These are phyloP conservation scores for Cercospora janseana DNA, from an alignment of 2,329 filamentous ascomycete genomes.

Conservation along the genomic window DNA sequence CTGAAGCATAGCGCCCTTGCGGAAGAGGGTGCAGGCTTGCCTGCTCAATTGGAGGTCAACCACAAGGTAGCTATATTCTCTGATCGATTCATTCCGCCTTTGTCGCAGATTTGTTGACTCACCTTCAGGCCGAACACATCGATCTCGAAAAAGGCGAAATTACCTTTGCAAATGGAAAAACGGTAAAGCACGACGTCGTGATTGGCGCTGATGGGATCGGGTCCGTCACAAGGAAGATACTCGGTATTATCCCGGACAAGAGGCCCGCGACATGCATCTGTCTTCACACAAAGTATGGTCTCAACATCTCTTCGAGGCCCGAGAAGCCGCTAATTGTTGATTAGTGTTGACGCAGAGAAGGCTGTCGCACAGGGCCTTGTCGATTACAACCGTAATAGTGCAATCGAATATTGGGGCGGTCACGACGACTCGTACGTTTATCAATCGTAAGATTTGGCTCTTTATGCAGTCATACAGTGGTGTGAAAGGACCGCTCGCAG, in stretches of 20 bases:
- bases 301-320: too few species aligned
- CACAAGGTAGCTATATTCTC: not conserved
- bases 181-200: not conserved
- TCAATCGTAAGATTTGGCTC: too few species aligned
- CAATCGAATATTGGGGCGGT: constrained; percentile 13
- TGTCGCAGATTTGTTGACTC: not conserved
- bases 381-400: not conserved
- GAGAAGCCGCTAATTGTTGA: too few species aligned
- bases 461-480: too few species aligned
- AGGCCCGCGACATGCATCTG: not conserved
- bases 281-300: not conserved
- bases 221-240: not conserved
- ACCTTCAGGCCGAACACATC: not conserved
- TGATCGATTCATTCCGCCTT: too few species aligned
- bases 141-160: not conserved
- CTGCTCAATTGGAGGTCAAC: not conserved
- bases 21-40: not conserved
- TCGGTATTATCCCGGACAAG: not conserved
- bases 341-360: not conserved
- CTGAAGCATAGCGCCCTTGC: constrained; percentile 2
- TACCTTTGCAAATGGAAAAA: not conserved
- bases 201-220: constrained; percentile 4
- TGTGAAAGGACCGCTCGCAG: too few species aligned
- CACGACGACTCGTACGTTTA: too few species aligned
- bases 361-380: not conserved